Percentiles rank a stretch among this genome's conserved stretches.
Conservation (phyloP, 305 asterid genomes). For the Fraxinus latifolia region DNA sequence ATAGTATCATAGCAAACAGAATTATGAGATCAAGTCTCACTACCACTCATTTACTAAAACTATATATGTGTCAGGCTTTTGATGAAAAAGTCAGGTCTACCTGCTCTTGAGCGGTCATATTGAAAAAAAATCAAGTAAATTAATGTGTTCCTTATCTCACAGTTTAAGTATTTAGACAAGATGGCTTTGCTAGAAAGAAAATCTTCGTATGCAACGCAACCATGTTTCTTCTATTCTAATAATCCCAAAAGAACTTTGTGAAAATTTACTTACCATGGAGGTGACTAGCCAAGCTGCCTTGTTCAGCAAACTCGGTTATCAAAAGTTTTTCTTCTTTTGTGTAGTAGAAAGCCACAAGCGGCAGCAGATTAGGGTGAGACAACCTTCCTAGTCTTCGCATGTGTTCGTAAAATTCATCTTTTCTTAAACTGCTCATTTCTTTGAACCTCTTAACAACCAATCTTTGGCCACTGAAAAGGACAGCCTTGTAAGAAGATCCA, state of each 20-base stretch:
- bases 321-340: constrained; percentile 39
- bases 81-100: not conserved
- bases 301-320: constrained; percentile 30
- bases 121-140: not conserved
- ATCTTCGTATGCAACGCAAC: not conserved
- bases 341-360: constrained; percentile 41
- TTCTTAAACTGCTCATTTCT: constrained; percentile 33
- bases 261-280: constrained; percentile 32
- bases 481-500: constrained; percentile 45
- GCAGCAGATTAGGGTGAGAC: constrained; percentile 38
- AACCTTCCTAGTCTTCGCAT: constrained; percentile 37
- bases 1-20: not conserved
- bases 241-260: not conserved
- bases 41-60: not conserved
- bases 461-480: constrained; percentile 19
- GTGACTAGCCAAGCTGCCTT: constrained; percentile 44
- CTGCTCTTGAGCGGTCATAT: not conserved
- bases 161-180: not conserved
- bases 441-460: constrained; percentile 41
- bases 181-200: not conserved
- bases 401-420: constrained; percentile 31
- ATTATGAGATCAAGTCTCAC: not conserved
- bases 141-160: not conserved
- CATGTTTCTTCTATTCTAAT: not conserved
- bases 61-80: not conserved